A percentile compares a stretch with the other conserved stretches of the same genome.
Conservation (phyloP, 2,329 filamentous ascomycete genomes). For the Diaporthe ilicicola region DNA sequence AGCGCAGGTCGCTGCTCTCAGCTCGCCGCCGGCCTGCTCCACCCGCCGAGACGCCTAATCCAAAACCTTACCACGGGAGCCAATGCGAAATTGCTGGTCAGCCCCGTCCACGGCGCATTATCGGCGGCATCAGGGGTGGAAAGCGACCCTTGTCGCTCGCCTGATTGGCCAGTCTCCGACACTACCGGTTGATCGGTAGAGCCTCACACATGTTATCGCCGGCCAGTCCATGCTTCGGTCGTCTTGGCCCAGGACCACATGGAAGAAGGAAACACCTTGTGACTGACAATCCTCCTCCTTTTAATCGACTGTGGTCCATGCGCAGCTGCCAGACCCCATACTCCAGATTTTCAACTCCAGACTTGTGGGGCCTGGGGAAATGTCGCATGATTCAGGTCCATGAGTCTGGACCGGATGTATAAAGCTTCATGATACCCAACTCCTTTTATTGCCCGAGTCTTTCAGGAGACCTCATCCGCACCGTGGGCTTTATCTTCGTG, state of each 20-base stretch:
- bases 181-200: conserved; percentile 16
- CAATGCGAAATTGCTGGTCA: conserved; percentile 13
- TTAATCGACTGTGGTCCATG: background rate
- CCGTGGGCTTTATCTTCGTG: conserved; percentile 4
- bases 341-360: conserved; percentile 23
- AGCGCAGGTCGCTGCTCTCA: background rate
- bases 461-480: background rate
- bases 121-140: conserved; percentile 9
- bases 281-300: too few species aligned
- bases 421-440: conserved; percentile 10
- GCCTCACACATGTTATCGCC: conserved; percentile 5
- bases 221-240: background rate
- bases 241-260: background rate
- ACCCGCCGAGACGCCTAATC: conserved; percentile 9
- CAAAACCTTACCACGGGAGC: conserved; percentile 4
- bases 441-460: background rate
- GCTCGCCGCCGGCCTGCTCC: background rate
- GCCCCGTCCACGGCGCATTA: conserved; percentile 12
- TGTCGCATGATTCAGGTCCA: conserved; percentile 21
- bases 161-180: background rate
- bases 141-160: background rate
- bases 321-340: conserved; percentile 12
- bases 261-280: background rate
- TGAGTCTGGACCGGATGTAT: conserved; percentile 5
- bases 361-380: conserved; percentile 15